Percentiles rank a stretch among this genome's conserved stretches.
These are phyloP conservation scores for Calonectria naviculata DNA, from an alignment of 2,329 filamentous ascomycete species.

Conservation along the genomic window DNA sequence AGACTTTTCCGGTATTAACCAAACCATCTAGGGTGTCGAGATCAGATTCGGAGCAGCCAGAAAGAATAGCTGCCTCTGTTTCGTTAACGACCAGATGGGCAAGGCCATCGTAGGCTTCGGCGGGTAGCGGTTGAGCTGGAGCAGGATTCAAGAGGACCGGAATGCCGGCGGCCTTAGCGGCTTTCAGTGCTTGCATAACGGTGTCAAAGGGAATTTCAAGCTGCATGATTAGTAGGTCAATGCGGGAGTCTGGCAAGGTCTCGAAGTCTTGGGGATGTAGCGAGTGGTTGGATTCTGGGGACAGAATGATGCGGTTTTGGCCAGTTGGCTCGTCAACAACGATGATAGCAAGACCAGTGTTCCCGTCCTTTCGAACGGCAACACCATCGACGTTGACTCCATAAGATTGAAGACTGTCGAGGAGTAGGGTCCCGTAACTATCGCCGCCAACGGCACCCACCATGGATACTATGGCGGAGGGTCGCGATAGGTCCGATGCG, in stretches of 20 bases:
- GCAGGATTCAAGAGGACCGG: constrained; percentile 88
- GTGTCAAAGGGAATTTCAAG: constrained; percentile 79
- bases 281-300: constrained; percentile 75
- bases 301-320: constrained; percentile 82
- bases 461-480: constrained; percentile 69
- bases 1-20: too few species aligned
- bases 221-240: constrained; percentile 79
- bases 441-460: constrained; percentile 79
- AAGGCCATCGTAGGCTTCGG: constrained; percentile 72
- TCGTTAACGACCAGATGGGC: constrained; percentile 91
- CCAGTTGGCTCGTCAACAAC: constrained; percentile 78
- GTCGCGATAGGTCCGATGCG: constrained; percentile 49
- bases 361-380: constrained; percentile 51
- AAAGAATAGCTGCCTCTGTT: constrained; percentile 84
- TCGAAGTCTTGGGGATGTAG: constrained; percentile 51
- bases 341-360: constrained; percentile 80
- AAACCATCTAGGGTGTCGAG: constrained; percentile 60
- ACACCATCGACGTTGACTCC: constrained; percentile 72
- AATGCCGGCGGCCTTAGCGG: constrained; percentile 60
- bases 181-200: constrained; percentile 69
- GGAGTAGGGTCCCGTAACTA: constrained; percentile 71
- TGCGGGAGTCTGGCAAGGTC: constrained; percentile 49
- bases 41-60: constrained; percentile 58
- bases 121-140: constrained; percentile 76
- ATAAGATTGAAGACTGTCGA: constrained; percentile 66